Base-by-base conservation (phyloP, 768 basidiomycete species). In the Agrocybe praecox region DNA sequence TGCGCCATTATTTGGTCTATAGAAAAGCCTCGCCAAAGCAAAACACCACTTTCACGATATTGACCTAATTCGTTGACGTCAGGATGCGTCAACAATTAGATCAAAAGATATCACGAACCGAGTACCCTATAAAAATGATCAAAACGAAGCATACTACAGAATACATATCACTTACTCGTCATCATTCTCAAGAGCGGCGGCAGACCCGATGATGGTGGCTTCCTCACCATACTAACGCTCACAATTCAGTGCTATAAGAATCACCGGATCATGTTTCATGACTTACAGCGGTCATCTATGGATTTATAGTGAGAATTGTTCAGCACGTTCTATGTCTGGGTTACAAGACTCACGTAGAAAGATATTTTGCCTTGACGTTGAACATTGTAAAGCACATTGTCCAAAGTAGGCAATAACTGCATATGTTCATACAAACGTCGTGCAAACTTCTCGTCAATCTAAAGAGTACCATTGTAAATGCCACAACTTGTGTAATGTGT, bases 291-390 rank as follows among this genome's bases (percentile, higher is more conserved):
- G 92, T 92, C 87, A 94, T 92, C 92, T 92, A 66, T 17, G 51
- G 17, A 26, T 2, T 42, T 43, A 53, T 56, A 26, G 29, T 9
- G 59, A 46, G 18, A 56, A 23, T 49, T 40, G 49, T 22, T 43
- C 33, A 14, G 29, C 43, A 33, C 11, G 42, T 9, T 53, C 19
- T 57, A 15, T 33, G 26, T 1, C 47, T 46, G 9, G 51, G 46
- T 57, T 53, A 19, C 34, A 43, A 29, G 52, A 75, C 88, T 64
- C 68, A 92, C 93, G 69, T 93, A 94, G 71, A 94, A 94, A 5
- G 90, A 90, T 62, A 93, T 93, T 72, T 92, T 93, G 23, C 95
- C 95, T 70, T 98, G 95, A 8, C 95, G 84, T 68, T 98, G 95
- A 9, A 95, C 86, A 63, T 95, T 95, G 72, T 94, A 92, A 15